Evolutionary conservation across 1,284 basidiomycete species (phyloP), one percentile per base, ranked within the genome.

Genomic region (Tilletia indica): DNA sequence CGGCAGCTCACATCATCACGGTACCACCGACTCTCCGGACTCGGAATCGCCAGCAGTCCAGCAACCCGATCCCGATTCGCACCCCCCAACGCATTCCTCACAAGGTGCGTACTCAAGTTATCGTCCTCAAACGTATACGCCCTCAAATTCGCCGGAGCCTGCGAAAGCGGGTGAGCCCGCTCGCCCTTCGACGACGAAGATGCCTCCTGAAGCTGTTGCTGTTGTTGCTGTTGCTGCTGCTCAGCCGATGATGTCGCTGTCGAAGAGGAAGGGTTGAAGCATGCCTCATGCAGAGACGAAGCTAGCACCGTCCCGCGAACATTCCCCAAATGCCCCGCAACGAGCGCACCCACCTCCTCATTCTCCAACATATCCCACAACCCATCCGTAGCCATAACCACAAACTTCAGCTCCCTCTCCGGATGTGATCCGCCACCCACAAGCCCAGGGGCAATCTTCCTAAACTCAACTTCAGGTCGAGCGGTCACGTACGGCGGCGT

Each of bases 311-410:
- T 74, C 14, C 82, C 82, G 67, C 79, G 77, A 71, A 78, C 74
- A 31, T 80, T 80, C 0, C 77, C 79, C 5, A 83, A 73, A 64
- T 83, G 82, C n/a, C 81, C 81, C 2, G 82, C 81, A 8, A 83
- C 86, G 31, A 99, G 90, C 19, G 91, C 88, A 67, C 97, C 94
- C 6, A 95, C 93, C 79, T 99, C 95, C 82, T 94, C 91, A n/a
- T 94, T 97, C 74, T 92, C 91, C 70, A 99, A 88, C 77, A 92
- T 88, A 85, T 99, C 97, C 93, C 95, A 98, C 68, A 98, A 88
- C 16, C 95, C 95, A 80, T 97, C 94, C 0, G 94, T 96, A 0
- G 94, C 94, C 76, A 97, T 89, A 56, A 97, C 91, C 71, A 97
- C 78, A 74, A 83, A 84, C 64, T 78, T 73, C 42, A 84, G 76